phyloP scores from a whole-genome alignment of 2,329 filamentous ascomycete species.

The Neoarthrinium moseri region DNA sequence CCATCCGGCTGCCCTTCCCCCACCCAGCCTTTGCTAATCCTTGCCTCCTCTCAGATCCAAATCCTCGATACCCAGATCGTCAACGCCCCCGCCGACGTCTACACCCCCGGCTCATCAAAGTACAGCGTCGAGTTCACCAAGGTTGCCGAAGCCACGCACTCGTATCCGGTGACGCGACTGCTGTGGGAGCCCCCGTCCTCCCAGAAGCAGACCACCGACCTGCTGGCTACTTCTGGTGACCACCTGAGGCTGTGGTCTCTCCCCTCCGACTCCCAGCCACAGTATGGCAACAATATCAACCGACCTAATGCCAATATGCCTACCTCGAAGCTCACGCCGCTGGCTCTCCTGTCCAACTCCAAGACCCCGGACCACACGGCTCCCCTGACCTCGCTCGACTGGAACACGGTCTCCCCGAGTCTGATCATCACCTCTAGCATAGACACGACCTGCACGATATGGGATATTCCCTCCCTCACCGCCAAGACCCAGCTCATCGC shows the following conservation, averaged over 20 bases:
- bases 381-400: conserved; percentile 92
- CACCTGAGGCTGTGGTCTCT: conserved; percentile 93
- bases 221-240: conserved; percentile 92
- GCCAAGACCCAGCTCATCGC: conserved; percentile 98
- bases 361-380: conserved; percentile 98
- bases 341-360: conserved; percentile 92
- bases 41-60: conserved; percentile 70
- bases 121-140: conserved; percentile 87
- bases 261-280: conserved; percentile 61
- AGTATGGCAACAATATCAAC: conserved; percentile 66
- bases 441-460: conserved; percentile 98
- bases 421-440: conserved; percentile 98
- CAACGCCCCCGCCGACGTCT: conserved; percentile 67
- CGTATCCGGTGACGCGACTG: conserved; percentile 92
- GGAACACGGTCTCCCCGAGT: conserved; percentile 96
- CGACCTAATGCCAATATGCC: conserved; percentile 58
- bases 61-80: conserved; percentile 85
- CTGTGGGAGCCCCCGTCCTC: conserved; percentile 95
- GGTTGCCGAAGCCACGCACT: conserved; percentile 93
- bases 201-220: conserved; percentile 91
- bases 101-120: conserved; percentile 67
- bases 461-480: conserved; percentile 97
- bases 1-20: background rate
- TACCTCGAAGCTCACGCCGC: conserved; percentile 80
- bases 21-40: background rate